These are phyloP conservation scores for Irpex sp. DNA, from an alignment of 1,284 basidiomycete species.

Conservation along the genomic window DNA sequence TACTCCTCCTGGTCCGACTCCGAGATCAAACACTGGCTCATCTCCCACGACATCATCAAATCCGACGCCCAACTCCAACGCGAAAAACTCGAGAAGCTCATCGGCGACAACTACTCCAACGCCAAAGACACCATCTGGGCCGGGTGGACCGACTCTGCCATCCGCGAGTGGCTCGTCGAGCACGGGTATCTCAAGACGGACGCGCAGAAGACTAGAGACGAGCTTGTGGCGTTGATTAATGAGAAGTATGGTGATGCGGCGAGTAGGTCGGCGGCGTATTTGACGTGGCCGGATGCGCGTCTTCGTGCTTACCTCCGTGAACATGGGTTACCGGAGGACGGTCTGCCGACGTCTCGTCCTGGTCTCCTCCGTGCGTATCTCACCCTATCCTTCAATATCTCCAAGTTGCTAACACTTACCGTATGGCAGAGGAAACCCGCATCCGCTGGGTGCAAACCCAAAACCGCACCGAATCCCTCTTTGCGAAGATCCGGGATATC, in stretches of 20 bases:
- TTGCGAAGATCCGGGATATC: conserved; percentile 53
- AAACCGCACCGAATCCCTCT: conserved; percentile 50
- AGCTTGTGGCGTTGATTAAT: conserved; percentile 63
- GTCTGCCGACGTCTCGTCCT: conserved; percentile 57
- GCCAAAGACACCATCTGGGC: conserved; percentile 64
- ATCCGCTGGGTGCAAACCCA: conserved; percentile 59
- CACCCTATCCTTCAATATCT: background rate
- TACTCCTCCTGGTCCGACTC: conserved; percentile 71
- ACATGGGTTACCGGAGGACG: conserved; percentile 62
- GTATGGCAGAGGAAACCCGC: conserved; percentile 61
- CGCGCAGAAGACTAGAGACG: conserved; percentile 63
- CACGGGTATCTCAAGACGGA: conserved; percentile 69
- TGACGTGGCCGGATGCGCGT: conserved; percentile 87
- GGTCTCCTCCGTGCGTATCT: conserved; percentile 59
- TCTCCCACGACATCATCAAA: conserved; percentile 65
- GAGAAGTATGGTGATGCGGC: conserved; percentile 51
- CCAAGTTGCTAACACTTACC: background rate
- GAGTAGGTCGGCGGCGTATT: conserved; percentile 51
- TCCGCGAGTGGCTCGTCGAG: conserved; percentile 73
- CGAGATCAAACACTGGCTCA: conserved; percentile 64
- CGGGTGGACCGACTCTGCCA: conserved; percentile 76
- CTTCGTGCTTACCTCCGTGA: conserved; percentile 79
- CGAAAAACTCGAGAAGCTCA: conserved; percentile 73
- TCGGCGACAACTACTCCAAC: conserved; percentile 70
- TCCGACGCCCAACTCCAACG: conserved; percentile 63